These are phyloP conservation scores for Claviceps quebecensis DNA, from an alignment of 2,329 filamentous ascomycete species.

Conservation along the genomic window DNA sequence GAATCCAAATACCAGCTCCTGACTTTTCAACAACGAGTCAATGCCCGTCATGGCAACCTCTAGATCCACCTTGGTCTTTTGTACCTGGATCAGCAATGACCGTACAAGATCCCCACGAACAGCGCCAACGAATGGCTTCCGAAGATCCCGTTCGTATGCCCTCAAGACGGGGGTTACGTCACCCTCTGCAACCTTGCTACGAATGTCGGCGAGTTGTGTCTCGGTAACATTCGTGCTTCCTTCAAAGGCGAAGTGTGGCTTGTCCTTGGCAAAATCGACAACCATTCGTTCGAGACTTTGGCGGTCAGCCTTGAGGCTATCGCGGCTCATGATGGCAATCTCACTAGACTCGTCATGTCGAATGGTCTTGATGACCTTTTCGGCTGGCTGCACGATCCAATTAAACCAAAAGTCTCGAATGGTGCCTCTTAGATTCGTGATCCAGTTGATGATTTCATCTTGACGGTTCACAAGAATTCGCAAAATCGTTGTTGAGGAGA, in stretches of 20 bases:
- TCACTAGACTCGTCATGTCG: constrained; percentile 85
- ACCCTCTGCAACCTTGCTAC: constrained; percentile 71
- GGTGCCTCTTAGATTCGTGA: constrained; percentile 65
- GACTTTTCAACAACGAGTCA: constrained; percentile 84
- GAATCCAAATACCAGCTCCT: constrained; percentile 96
- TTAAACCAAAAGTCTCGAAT: constrained; percentile 86
- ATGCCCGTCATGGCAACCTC: constrained; percentile 95
- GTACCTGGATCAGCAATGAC: constrained; percentile 86
- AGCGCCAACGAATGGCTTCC: constrained; percentile 67
- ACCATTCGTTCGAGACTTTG: constrained; percentile 96
- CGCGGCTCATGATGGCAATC: constrained; percentile 91
- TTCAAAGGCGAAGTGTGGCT: constrained; percentile 47
- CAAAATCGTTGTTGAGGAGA: constrained; percentile 80
- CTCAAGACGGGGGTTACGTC: constrained; percentile 84
- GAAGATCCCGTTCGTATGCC: constrained; percentile 82
- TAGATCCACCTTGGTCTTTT: constrained; percentile 97
- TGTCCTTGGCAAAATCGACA: constrained; percentile 82
- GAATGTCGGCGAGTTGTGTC: constrained; percentile 57
- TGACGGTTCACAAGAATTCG: constrained; percentile 60
- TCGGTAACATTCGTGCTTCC: constrained; percentile 41
- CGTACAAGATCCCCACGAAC: constrained; percentile 77
- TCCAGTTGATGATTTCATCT: constrained; percentile 67
- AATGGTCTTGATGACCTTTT: constrained; percentile 79
- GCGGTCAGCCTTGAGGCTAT: constrained; percentile 78
- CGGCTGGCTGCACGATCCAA: constrained; percentile 80